Conservation (phyloP, 768 basidiomycete species). For the Leccinum subgranulosum region DNA sequence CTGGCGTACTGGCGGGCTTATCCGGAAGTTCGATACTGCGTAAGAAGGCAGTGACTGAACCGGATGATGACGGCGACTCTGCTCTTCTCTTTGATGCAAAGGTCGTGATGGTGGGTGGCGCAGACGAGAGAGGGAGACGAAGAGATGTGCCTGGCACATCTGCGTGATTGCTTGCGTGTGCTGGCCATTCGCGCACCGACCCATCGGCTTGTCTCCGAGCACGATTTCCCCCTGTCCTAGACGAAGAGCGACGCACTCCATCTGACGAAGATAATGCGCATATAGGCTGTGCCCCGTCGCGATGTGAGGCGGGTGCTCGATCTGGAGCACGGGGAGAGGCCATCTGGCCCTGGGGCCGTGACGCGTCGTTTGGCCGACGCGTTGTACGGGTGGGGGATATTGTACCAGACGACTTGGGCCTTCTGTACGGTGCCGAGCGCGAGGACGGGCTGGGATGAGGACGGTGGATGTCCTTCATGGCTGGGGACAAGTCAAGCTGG, state of each 20-base stretch:
- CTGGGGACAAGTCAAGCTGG: constrained; percentile 6
- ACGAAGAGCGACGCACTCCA: background rate
- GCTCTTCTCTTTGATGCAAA: background rate
- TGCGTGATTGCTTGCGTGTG: constrained; percentile 1
- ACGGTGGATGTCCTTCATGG: constrained; percentile 27
- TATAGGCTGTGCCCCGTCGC: constrained; percentile 4
- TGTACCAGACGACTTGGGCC: constrained; percentile 2
- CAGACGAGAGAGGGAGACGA: constrained; percentile 13
- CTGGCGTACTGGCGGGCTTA: constrained; percentile 8
- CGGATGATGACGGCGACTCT: constrained; percentile 10
- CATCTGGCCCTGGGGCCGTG: constrained; percentile 4
- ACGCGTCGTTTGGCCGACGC: constrained; percentile 14
- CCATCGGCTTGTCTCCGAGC: constrained; percentile 7
- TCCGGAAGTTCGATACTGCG: constrained; percentile 24
- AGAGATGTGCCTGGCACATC: constrained; percentile 13
- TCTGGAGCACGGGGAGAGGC: constrained; percentile 2
- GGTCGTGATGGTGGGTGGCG: background rate
- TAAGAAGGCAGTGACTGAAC: constrained; percentile 23
- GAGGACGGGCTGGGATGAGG: constrained; percentile 7
- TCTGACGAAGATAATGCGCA: background rate
- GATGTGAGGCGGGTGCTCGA: constrained; percentile 3
- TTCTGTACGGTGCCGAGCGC: constrained; percentile 17
- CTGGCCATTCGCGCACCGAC: constrained; percentile 4
- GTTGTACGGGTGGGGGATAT: constrained; percentile 9
- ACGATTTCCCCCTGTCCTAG: constrained; percentile 7